Conservation (phyloP, 331 rosid species). For the Quercus tomentella region DNA sequence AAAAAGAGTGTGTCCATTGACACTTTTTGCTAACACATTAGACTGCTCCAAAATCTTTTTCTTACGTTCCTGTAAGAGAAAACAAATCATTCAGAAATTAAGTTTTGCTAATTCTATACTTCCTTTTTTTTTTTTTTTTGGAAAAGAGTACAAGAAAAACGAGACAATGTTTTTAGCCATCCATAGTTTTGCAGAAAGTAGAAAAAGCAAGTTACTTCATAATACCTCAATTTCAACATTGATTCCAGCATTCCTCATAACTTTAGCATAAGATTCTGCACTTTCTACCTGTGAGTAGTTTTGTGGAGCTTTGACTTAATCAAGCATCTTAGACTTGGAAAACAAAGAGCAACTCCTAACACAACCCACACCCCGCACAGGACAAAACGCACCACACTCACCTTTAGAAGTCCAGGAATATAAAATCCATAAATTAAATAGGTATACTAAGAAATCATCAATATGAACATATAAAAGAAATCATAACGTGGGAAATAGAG, state of each 20-base stretch:
- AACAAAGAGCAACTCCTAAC: neutral
- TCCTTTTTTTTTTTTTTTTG: neutral
- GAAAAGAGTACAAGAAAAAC: neutral
- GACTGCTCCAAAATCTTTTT: conserved; percentile 55
- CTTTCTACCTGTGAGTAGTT: conserved; percentile 53
- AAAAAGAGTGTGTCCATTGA: conserved; percentile 58
- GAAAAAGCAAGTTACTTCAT: neutral
- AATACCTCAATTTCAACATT: conserved; percentile 66
- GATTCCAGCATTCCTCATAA: conserved; percentile 53
- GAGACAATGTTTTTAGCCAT: neutral
- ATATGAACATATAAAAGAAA: too few species aligned
- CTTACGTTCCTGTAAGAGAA: conserved; percentile 61
- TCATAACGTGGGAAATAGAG: neutral
- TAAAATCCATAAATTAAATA: neutral
- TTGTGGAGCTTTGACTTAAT: neutral
- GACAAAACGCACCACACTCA: neutral
- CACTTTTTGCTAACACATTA: conserved; percentile 62
- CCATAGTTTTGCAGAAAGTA: neutral
- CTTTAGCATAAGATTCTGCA: conserved; percentile 72
- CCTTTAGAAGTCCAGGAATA: neutral
- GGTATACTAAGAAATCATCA: neutral
- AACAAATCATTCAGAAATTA: neutral
- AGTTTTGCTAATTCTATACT: neutral
- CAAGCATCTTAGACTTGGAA: neutral
- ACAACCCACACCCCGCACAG: too few species aligned